Evolutionary conservation across 805 yeast species (phyloP).

Genomic region (Danielozyma ontarioensis): DNA sequence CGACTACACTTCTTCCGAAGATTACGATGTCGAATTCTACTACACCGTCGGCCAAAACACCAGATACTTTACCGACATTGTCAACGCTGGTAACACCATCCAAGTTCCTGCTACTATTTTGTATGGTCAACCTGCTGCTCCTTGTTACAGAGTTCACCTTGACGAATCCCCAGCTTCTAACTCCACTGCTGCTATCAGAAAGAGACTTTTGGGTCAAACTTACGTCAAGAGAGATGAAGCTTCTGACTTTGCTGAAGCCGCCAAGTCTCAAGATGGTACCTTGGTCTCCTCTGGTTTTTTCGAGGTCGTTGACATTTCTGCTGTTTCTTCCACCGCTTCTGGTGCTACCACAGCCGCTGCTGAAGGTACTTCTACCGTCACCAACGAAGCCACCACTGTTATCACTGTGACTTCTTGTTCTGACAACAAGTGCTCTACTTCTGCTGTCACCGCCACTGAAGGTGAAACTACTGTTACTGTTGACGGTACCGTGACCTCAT

Average conservation of each 20-base stretch:
- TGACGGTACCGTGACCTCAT: conserved; percentile 10
- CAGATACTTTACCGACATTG: conserved; percentile 32
- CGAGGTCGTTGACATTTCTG: conserved; percentile 1
- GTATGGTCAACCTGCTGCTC: conserved; percentile 15
- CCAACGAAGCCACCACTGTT: conserved; percentile 18
- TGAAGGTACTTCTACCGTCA: conserved; percentile 14
- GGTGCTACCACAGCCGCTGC: conserved; percentile 6
- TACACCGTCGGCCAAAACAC: conserved; percentile 18
- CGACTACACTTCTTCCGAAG: conserved; percentile 20
- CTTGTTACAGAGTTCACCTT: conserved; percentile 25
- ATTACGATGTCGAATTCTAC: conserved; percentile 32
- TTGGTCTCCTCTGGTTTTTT: conserved; percentile 5
- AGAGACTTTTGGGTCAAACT: conserved; percentile 25
- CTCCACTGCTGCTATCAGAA: conserved; percentile 38
- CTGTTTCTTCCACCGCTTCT: conserved; percentile 12
- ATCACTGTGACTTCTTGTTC: conserved; percentile 26
- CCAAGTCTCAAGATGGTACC: conserved; percentile 23
- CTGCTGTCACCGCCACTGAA: conserved; percentile 14
- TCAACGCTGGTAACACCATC: conserved; percentile 28
- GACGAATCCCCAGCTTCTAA: conserved; percentile 25
- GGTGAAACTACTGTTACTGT: conserved; percentile 9
- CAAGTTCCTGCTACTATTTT: conserved; percentile 26
- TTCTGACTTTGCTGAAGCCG: conserved; percentile 17
- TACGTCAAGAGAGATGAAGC: conserved; percentile 27
- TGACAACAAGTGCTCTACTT: conserved; percentile 16